Evolutionary conservation across 2,329 filamentous ascomycete species (phyloP).

Genomic region (Didymella glomerata): DNA sequence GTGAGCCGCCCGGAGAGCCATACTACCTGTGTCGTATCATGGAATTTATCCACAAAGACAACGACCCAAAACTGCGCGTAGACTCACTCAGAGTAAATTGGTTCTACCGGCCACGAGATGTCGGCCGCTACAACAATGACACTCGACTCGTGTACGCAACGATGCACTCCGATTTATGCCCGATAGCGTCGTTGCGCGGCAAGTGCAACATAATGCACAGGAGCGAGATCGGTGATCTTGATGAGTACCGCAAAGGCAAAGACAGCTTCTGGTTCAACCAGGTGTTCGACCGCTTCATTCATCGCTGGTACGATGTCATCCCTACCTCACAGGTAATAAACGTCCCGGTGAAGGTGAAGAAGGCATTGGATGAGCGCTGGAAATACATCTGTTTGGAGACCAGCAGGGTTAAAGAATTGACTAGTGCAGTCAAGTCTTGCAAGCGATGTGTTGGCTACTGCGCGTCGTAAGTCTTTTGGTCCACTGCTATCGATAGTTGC

Average conservation of each 20-base stretch:
- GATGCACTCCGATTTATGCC: slow-evolving; percentile 98
- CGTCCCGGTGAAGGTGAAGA: slow-evolving; percentile 93
- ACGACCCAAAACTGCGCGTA: slow-evolving; percentile 72
- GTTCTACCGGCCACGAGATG: slow-evolving; percentile 97
- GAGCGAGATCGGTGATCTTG: slow-evolving; percentile 82
- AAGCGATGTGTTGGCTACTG: slow-evolving; percentile 92
- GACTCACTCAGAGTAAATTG: slow-evolving; percentile 94
- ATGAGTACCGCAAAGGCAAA: slow-evolving; percentile 82
- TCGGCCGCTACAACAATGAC: slow-evolving; percentile 89
- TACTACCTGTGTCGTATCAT: slow-evolving; percentile 98
- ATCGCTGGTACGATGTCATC: slow-evolving; percentile 96
- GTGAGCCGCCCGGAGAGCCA: slow-evolving; percentile 95
- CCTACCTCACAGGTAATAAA: slow-evolving; percentile 93
- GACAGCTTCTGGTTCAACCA: slow-evolving; percentile 98
- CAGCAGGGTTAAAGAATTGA: slow-evolving; percentile 91
- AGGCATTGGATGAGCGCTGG: slow-evolving; percentile 94
- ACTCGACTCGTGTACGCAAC: slow-evolving; percentile 91
- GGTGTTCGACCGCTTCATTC: slow-evolving; percentile 97
- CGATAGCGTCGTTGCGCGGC: slow-evolving; percentile 88
- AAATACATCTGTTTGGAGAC: slow-evolving; percentile 95
- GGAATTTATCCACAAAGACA: slow-evolving; percentile 90
- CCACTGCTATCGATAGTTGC: slow-evolving; percentile 6
- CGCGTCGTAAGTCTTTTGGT: slow-evolving; percentile 73
- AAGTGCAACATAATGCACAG: slow-evolving; percentile 92
- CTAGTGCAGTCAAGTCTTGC: slow-evolving; percentile 93